Evolutionary conservation across 2,329 filamentous ascomycete genomes (phyloP).

Genomic region (Phyllosticta citribraziliensis): DNA sequence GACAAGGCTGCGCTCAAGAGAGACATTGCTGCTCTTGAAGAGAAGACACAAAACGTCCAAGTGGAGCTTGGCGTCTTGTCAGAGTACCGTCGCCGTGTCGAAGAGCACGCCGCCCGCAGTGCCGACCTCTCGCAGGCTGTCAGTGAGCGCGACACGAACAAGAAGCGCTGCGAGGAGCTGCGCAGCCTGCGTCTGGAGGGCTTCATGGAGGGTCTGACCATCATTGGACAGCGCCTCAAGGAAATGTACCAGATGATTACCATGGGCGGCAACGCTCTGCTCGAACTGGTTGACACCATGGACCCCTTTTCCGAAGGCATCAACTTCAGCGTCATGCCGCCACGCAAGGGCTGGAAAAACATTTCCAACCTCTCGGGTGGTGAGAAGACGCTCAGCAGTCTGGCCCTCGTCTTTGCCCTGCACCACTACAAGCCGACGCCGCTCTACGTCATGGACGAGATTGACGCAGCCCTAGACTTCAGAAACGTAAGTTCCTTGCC

Average conservation of each 20-base stretch:
- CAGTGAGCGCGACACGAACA: conserved; percentile 68
- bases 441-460: conserved; percentile 99
- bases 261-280: conserved; percentile 96
- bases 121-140: conserved; percentile 75
- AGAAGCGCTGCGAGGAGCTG: conserved; percentile 86
- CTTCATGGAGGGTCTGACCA: conserved; percentile 96
- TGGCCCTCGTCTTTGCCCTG: conserved; percentile 93
- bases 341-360: conserved; percentile 99
- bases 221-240: conserved; percentile 88
- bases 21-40: conserved; percentile 56
- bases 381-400: conserved; percentile 88
- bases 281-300: conserved; percentile 90
- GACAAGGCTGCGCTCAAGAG: conserved; percentile 53
- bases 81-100: conserved; percentile 77
- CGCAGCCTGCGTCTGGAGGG: conserved; percentile 83
- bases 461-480: conserved; percentile 96
- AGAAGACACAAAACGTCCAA: conserved; percentile 72
- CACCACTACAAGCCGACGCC: conserved; percentile 98
- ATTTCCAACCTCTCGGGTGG: conserved; percentile 92
- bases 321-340: conserved; percentile 95
- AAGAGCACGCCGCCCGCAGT: conserved; percentile 73
- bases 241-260: conserved; percentile 99
- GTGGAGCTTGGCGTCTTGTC: conserved; percentile 83
- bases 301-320: conserved; percentile 98
- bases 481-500: conserved; percentile 65